Evolutionary conservation across 352 stramenopile species (phyloP).

Genomic region (Saprolegnia diclina): DNA sequence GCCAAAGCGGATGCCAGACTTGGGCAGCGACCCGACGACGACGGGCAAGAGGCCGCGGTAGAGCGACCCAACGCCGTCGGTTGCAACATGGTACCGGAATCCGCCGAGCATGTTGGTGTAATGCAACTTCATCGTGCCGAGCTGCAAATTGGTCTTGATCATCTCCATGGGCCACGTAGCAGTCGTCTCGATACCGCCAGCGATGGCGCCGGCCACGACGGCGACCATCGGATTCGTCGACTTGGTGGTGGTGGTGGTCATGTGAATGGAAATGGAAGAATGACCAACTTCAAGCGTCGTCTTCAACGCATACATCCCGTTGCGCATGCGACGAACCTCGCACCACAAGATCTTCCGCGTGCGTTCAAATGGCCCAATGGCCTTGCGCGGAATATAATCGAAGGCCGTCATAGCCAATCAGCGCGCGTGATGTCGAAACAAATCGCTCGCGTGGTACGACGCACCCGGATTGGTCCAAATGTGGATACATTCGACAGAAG

Average conservation of each 20-base stretch:
- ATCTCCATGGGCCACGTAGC: constrained; percentile 92
- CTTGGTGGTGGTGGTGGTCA: constrained; percentile 22
- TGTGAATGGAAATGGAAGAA: background rate
- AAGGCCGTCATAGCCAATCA: background rate
- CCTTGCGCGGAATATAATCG: background rate
- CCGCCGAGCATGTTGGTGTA: constrained; percentile 68
- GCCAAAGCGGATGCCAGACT: constrained; percentile 95
- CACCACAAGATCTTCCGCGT: constrained; percentile 16
- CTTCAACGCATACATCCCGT: too few relatives aligned
- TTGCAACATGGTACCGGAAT: constrained; percentile 67
- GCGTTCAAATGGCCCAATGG: background rate
- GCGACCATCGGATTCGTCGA: constrained; percentile 76
- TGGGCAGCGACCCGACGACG: constrained; percentile 92
- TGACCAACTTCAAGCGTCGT: background rate
- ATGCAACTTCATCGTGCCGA: constrained; percentile 71
- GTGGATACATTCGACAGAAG: background rate
- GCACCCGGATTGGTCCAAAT: constrained; percentile 1
- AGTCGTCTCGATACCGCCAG: constrained; percentile 83
- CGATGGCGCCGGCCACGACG: constrained; percentile 76
- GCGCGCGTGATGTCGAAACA: constrained; percentile 9
- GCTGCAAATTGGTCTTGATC: constrained; percentile 93
- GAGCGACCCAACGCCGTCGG: constrained; percentile 65
- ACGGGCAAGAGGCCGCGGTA: constrained; percentile 93
- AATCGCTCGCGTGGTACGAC: background rate
- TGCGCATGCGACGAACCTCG: background rate